Evolutionary conservation across 129 eudicot species (phyloP), one percentile per base, ranked within the genome.

Genomic region (Deinandra increscens): DNA sequence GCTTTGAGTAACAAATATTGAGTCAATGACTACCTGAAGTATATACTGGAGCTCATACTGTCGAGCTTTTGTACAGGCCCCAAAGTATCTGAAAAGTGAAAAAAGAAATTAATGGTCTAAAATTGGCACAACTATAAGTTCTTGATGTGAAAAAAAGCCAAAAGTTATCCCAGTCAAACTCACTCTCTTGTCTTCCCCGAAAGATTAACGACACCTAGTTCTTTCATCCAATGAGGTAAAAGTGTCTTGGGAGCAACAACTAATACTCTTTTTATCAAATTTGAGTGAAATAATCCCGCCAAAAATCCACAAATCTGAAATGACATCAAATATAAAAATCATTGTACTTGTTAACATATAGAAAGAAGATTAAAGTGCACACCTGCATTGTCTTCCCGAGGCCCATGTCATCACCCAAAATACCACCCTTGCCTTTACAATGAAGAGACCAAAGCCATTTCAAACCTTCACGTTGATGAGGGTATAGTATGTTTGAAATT

Each of bases 311-410:
- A 89, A 7, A 93, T 89, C 99, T 89, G 81, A 65, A 78, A 51
- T 49, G 6, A 67, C 14, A 55, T 44, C 3, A 20, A 62, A 51
- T 7, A 17, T 63, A 37, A 51, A 42, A 51, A 53, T 50, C 34
- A 33, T 55, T 70, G 9, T 38, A 42, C 54, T 34, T 23, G 11
- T 36, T 0, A 56, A 14, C 22, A 64, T 67, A 68, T 20, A 66
- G 49, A 72, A 48, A 49, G 6, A 43, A 5, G 4, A 54, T 45
- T 9, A 29, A 68, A 53, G 38, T 71, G 29, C 48, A 17, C 68
- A 93, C 99, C 93, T 93, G 99, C 99, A 93, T 93, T 22, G 99
- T 93, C 73, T 89, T 89, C 46, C 99, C 97, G n/a, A 93, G 80
- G 2, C 99, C 99, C 99, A 93, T 93, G 69, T 93, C 99, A 80